Evolutionary conservation across 2,329 filamentous ascomycete species (phyloP).

Genomic region (Blastomyces parvus): DNA sequence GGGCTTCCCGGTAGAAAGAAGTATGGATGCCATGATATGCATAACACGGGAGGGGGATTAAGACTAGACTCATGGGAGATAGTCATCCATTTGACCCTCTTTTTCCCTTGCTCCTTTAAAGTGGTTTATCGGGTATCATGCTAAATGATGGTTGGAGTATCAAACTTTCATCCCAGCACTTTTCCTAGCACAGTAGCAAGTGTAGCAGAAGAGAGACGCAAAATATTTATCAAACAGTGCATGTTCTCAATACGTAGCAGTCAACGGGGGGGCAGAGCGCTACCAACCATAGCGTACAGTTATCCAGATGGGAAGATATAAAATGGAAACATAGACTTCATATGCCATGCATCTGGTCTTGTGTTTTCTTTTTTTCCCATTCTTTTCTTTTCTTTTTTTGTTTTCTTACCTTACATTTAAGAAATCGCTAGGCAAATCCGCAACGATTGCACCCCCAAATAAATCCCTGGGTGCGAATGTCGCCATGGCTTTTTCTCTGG

Average conservation of each 20-base stretch:
- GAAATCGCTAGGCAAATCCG: constrained; percentile 17
- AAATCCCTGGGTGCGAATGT: constrained; percentile 14
- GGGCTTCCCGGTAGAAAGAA: background rate
- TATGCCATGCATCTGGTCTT: background rate
- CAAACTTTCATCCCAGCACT: background rate
- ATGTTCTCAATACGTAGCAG: background rate
- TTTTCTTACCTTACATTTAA: constrained; percentile 19
- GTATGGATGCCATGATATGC: background rate
- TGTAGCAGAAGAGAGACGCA: background rate
- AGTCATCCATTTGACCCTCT: background rate
- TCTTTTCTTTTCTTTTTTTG: background rate
- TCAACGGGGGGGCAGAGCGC: background rate
- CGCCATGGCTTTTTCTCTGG: background rate
- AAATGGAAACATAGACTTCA: background rate
- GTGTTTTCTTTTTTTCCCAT: background rate
- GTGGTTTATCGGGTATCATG: background rate
- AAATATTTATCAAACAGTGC: background rate
- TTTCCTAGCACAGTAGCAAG: background rate
- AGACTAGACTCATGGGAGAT: background rate
- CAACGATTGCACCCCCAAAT: constrained; percentile 22
- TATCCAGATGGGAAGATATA: background rate
- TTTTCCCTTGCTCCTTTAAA: background rate
- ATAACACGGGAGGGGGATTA: background rate
- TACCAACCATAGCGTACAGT: background rate
- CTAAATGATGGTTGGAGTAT: background rate